Evolutionary conservation across 2,329 filamentous ascomycete species (phyloP).

Genomic region (Ophiostoma quercus): DNA sequence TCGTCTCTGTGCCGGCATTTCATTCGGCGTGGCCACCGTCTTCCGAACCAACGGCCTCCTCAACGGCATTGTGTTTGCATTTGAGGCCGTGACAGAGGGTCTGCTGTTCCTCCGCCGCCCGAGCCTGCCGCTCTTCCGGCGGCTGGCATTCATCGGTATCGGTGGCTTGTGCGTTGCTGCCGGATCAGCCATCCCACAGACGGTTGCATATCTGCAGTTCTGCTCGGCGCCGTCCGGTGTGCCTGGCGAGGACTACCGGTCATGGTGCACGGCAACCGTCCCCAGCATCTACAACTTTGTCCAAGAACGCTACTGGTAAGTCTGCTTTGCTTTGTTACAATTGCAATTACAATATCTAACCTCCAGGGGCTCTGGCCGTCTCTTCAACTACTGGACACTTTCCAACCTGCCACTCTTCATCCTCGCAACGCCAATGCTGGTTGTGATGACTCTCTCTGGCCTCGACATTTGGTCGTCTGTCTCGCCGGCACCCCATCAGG

Average conservation of each 20-base stretch:
- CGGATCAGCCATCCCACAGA: conserved; percentile 68
- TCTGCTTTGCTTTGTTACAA: background rate
- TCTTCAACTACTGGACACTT: conserved; percentile 83
- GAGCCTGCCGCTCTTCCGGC: conserved; percentile 41
- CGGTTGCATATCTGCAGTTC: conserved; percentile 66
- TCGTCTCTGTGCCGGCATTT: conserved; percentile 57
- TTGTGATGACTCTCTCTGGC: conserved; percentile 60
- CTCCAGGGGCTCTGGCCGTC: conserved; percentile 68
- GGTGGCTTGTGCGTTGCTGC: conserved; percentile 63
- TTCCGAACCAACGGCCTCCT: conserved; percentile 84
- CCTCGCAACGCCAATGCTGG: conserved; percentile 72
- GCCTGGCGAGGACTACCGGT: conserved; percentile 39
- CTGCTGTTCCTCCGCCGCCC: conserved; percentile 37
- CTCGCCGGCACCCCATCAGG: background rate
- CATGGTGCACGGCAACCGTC: conserved; percentile 68
- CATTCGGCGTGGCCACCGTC: conserved; percentile 66
- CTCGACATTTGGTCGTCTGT: conserved; percentile 32
- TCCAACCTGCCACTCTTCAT: conserved; percentile 84
- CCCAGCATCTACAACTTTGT: conserved; percentile 92
- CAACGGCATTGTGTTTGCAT: conserved; percentile 70
- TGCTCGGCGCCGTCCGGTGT: conserved; percentile 43
- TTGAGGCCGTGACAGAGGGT: conserved; percentile 47
- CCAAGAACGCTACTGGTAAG: conserved; percentile 81
- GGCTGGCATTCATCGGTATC: conserved; percentile 54
- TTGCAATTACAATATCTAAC: background rate